A percentile compares a stretch with the other conserved stretches of the same genome.
Conservation (phyloP, 176 grass and related monocot genomes). For the Bonia amplexicaulis region DNA sequence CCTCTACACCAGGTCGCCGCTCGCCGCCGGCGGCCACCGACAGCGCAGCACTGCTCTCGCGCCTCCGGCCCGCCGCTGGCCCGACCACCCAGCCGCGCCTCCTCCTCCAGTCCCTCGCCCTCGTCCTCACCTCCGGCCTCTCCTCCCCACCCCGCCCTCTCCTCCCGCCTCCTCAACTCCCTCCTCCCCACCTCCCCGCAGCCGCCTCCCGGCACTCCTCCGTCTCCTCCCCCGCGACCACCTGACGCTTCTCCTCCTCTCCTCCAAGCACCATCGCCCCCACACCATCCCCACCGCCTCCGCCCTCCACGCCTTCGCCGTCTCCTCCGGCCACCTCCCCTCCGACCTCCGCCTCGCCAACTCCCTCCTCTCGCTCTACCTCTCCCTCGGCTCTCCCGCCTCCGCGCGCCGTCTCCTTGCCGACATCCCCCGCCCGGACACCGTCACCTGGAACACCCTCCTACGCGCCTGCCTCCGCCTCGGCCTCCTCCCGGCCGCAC, state of each 20-base stretch:
- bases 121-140: conserved; percentile 41
- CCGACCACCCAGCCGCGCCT: not conserved
- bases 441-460: conserved; percentile 68
- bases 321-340: conserved; percentile 37
- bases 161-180: conserved; percentile 44
- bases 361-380: conserved; percentile 38
- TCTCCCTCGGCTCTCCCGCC: conserved; percentile 12
- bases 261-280: conserved; percentile 1
- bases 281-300: conserved; percentile 27
- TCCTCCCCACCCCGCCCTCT: conserved; percentile 11
- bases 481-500: conserved; percentile 38
- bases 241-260: conserved; percentile 42
- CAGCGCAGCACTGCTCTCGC: not conserved
- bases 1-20: not conserved
- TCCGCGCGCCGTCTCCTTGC: conserved; percentile 50
- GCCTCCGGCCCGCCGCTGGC: conserved; percentile 18
- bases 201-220: conserved; percentile 29
- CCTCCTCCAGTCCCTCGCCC: conserved; percentile 37
- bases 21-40: not conserved
- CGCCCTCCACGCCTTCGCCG: conserved; percentile 37
- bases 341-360: conserved; percentile 43
- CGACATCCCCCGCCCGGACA: conserved; percentile 42
- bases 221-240: conserved; percentile 36
- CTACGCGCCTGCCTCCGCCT: conserved; percentile 40
- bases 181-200: conserved; percentile 34